phyloP scores from a whole-genome alignment of 352 stramenopile species.

The Phytophthora europaea region DNA sequence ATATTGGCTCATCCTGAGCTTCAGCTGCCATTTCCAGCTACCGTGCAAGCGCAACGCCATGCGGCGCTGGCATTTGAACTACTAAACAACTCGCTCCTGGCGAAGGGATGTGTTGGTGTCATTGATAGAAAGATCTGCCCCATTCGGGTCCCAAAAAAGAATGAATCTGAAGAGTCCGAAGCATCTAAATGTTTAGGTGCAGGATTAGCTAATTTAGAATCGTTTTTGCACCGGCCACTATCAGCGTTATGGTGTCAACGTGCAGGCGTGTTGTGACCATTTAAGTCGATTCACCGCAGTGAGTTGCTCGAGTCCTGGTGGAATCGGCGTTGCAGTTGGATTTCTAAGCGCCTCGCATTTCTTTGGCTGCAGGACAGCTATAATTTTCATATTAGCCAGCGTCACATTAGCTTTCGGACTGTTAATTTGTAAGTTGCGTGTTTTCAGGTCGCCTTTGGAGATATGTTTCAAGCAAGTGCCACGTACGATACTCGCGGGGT shows the following conservation, averaged over 20 bases:
- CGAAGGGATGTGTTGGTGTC: background rate
- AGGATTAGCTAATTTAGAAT: too few species aligned
- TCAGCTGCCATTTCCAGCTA: background rate
- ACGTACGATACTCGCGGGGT: background rate
- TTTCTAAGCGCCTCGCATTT: background rate
- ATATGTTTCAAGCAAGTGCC: background rate
- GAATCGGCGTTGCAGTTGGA: background rate
- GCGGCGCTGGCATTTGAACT: background rate
- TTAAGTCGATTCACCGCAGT: background rate
- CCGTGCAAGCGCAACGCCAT: background rate
- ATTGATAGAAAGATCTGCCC: background rate
- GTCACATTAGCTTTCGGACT: background rate
- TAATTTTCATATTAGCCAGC: background rate
- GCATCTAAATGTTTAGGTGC: too few species aligned
- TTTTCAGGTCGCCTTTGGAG: background rate
- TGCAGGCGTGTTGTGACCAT: background rate
- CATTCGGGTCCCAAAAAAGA: background rate
- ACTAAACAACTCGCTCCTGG: background rate
- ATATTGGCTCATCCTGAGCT: background rate
- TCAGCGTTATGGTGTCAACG: conserved; percentile 2
- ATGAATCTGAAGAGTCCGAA: too few species aligned
- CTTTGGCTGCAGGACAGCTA: background rate
- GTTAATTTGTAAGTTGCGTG: background rate
- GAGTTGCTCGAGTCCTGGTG: background rate
- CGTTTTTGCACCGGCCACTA: conserved; percentile 8